Evolutionary conservation across 371 early-diverging fungal species (phyloP).

Genomic region (Circinella umbellata): DNA sequence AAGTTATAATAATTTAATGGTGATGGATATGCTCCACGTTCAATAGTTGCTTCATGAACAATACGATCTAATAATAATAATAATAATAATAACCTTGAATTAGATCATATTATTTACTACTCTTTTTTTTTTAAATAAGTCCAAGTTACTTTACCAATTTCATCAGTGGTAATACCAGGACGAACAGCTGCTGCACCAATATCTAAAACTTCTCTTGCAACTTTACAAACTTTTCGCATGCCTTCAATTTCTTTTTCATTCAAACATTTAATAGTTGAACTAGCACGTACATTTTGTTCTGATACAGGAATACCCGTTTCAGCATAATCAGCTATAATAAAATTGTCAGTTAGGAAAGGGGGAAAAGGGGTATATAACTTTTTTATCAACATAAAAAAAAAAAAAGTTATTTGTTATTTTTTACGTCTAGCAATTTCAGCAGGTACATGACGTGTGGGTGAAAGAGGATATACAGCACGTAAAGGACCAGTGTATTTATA

Average conservation of each 20-base stretch:
- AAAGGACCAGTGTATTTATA: conserved; percentile 84
- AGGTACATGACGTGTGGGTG: conserved; percentile 82
- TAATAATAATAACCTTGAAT: background rate
- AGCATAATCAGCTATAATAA: conserved; percentile 79
- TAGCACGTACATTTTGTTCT: conserved; percentile 64
- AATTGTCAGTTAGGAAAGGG: too few relatives aligned
- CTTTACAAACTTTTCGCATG: conserved; percentile 85
- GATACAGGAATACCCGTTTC: conserved; percentile 69
- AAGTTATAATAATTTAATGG: conserved; percentile 94
- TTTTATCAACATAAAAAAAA: too few relatives aligned
- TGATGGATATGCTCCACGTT: conserved; percentile 90
- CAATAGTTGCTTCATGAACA: conserved; percentile 87
- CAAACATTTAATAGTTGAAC: conserved; percentile 74
- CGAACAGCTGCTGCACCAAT: conserved; percentile 78
- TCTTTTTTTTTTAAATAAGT: background rate
- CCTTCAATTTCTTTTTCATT: conserved; percentile 76
- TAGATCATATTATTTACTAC: background rate
- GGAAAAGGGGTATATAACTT: too few relatives aligned
- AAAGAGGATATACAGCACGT: conserved; percentile 87
- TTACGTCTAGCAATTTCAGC: conserved; percentile 70
- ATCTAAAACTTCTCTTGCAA: conserved; percentile 88
- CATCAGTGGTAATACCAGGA: conserved; percentile 91
- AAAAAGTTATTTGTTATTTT: conserved; percentile 1
- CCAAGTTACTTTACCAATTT: conserved; percentile 59
- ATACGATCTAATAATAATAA: conserved; percentile 60